These are phyloP conservation scores for Cystobasidium slooffiae DNA, from an alignment of 1,284 basidiomycete genomes.

Conservation along the genomic window DNA sequence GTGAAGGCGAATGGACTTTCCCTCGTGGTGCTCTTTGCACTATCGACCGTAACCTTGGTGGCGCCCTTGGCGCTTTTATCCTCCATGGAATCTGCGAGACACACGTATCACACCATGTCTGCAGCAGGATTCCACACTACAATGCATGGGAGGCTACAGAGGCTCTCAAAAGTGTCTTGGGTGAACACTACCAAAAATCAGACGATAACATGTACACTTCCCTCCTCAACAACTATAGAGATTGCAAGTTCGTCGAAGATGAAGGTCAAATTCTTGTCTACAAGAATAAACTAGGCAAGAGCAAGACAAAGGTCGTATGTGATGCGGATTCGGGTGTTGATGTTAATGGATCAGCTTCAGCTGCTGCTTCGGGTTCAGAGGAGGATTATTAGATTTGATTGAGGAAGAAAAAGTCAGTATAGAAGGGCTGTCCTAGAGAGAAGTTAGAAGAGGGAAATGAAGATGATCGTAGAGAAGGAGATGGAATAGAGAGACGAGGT, in stretches of 20 bases:
- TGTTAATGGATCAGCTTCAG: conserved; percentile 23
- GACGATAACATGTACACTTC: conserved; percentile 62
- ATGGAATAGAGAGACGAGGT: not conserved
- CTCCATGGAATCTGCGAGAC: conserved; percentile 91
- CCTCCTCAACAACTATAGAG: conserved; percentile 61
- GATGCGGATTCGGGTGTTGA: conserved; percentile 55
- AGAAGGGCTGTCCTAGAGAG: not conserved
- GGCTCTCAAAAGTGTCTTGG: conserved; percentile 81
- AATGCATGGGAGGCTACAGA: conserved; percentile 86
- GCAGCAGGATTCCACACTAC: conserved; percentile 92
- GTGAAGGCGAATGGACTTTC: conserved; percentile 88
- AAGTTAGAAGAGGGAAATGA: not conserved
- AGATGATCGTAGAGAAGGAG: not conserved
- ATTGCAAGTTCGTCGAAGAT: conserved; percentile 80
- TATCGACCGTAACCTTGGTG: conserved; percentile 73
- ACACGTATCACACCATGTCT: conserved; percentile 87
- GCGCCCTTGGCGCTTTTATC: conserved; percentile 66
- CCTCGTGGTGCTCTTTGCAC: conserved; percentile 92
- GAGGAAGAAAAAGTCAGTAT: not conserved
- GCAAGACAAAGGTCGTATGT: conserved; percentile 69
- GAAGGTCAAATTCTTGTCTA: conserved; percentile 88
- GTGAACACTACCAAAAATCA: conserved; percentile 62
- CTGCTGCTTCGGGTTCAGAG: conserved; percentile 20
- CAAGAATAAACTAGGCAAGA: conserved; percentile 82
- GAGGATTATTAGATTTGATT: not conserved